Evolutionary conservation across 2,329 filamentous ascomycete species (phyloP), one percentile per base, ranked within the genome.

Genomic region (Diplocarpon mali): DNA sequence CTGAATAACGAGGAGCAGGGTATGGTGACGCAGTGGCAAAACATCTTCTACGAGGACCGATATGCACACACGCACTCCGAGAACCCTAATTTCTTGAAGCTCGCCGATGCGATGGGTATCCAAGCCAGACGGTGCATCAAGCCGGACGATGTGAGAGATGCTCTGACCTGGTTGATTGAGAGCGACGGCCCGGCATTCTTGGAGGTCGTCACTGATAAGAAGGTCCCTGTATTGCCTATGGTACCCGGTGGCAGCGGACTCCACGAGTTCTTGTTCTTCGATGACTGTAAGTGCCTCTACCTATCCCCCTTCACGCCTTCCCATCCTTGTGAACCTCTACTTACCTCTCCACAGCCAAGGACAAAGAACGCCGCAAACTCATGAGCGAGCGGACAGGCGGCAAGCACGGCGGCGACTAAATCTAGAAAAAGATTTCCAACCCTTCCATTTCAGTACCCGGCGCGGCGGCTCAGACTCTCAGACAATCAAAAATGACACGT

Each of bases 21-120:
- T 43, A 96, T 96, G 90, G 89, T 96, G 35, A 95, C 89, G 1
- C 90, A 95, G 69, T 96, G 90, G 90, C 90, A 96, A 68, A 89
- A 87, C 58, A 78, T 96, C 54, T 96, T 96, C 70, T 96, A 94
- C 69, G 84, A 95, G 65, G 88, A 95, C 62, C 80, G 90, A 57
- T 96, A 80, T 58, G 75, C 87, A 30, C 89, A 95, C 65, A 95
- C 90, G 0, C 90, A 96, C 65, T 89, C 95, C 69, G 74, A 78
- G 62, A 96, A 96, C 66, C 88, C 90, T n/a, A 80, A 95, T 64
- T 96, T 96, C 63, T 85, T 90, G 67, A 95, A 92, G 70, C 72
- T 96, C 38, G 79, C 86, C 29, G 85, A 95, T 53, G 82, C 90
- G 16, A 96, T 96, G 90, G 80, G 82, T 50, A 75, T 96, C 12